A percentile compares a stretch with the other conserved stretches of the same genome.
phyloP scores from a whole-genome alignment of 306 rosid species.

The Cucurbita ficifolia region DNA sequence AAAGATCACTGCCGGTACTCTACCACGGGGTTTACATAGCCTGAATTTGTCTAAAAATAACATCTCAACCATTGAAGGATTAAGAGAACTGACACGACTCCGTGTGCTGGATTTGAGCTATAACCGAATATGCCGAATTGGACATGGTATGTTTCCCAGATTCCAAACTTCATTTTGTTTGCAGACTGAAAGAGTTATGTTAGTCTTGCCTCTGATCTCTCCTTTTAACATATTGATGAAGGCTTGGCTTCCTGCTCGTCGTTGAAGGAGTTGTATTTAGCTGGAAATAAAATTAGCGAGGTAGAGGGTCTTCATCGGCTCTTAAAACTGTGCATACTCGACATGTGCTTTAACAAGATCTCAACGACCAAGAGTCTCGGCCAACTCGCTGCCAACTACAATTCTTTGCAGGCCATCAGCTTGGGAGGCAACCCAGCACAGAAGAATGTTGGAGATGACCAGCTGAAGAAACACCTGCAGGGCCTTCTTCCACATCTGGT shows the following conservation, averaged over 20 bases:
- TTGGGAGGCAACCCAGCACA: constrained; percentile 90
- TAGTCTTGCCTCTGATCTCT: not conserved
- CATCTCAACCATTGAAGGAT: constrained; percentile 62
- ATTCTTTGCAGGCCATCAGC: constrained; percentile 74
- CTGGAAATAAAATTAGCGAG: constrained; percentile 91
- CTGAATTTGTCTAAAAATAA: constrained; percentile 79
- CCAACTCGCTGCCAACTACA: constrained; percentile 89
- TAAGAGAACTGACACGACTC: constrained; percentile 87
- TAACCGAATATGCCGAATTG: constrained; percentile 69
- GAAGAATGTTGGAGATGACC: constrained; percentile 93
- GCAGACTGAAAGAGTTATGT: not conserved
- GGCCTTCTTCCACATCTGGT: constrained; percentile 84
- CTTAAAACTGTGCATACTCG: constrained; percentile 60
- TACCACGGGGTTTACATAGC: constrained; percentile 85
- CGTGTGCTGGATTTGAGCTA: constrained; percentile 79
- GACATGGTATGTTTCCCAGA: constrained; percentile 45
- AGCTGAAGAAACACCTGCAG: constrained; percentile 70
- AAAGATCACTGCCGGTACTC: constrained; percentile 72
- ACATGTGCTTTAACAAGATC: constrained; percentile 75
- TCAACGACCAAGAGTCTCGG: constrained; percentile 90
- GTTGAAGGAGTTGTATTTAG: constrained; percentile 79
- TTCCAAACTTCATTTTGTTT: not conserved
- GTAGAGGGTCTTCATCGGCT: constrained; percentile 98
- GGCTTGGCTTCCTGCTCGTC: constrained; percentile 89
- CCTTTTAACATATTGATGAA: constrained; percentile 15